Evolutionary conservation across 2,329 filamentous ascomycete species (phyloP), one percentile per base, ranked within the genome.

Genomic region (Arthrobotrys musiformis): DNA sequence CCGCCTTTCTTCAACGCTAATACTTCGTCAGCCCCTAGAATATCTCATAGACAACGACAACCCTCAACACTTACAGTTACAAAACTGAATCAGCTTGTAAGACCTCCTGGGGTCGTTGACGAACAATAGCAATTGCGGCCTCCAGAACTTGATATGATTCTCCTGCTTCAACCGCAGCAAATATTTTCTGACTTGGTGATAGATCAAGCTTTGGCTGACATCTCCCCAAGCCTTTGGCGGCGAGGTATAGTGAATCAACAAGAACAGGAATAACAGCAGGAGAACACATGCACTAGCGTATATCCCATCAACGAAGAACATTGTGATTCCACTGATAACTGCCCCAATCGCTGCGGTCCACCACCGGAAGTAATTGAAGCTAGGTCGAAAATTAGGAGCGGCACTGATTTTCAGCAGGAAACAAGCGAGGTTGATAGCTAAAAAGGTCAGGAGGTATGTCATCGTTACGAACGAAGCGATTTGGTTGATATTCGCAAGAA

Each of bases 361-460:
- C 90, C 92, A 94, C 78, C 89, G 94, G 84, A 97, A 97, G 82
- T 94, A 94, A 81, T 93, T 91, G 83, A 97, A 97, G 0, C 91
- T 93, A 0, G 93, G 93, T 24, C 93, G 87, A 80, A 97, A 97
- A 82, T 97, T 97, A 2, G 93, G 93, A 0, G 93, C 93, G 0
- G 93, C 94, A 0, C 92, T 91, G 70, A 97, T 91, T 82, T 94
- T 94, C 68, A 97, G 86, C 0, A 96, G 85, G 81, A 97, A 96
- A 80, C 93, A 96, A 5, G 93, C 93, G 7, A 96, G 84, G 79
- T 97, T 96, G 83, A 92, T 95, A 44, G 94, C 92, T 61, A 96
- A 88, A 81, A 96, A 97, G 0, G 93, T 97, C 91, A 96, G 94
- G 81, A 95, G 89, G 82, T 95, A 96, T 15, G 92, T 92, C 92